phyloP scores from a whole-genome alignment of 805 yeast species.

The Teunomyces barrocoloradensis region DNA sequence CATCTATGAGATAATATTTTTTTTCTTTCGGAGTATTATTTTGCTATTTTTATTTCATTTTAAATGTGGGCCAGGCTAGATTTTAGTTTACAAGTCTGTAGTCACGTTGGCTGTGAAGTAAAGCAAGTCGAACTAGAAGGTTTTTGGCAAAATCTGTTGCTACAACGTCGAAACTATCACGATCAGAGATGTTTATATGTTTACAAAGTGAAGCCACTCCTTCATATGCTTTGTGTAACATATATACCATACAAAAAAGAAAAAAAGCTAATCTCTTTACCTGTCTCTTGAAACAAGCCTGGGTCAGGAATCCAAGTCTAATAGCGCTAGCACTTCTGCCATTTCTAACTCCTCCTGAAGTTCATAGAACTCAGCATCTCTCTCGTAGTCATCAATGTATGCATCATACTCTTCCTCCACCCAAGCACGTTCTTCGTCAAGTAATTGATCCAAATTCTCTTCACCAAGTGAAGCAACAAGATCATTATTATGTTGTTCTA shows the following conservation, averaged over 20 bases:
- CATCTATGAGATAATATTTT: background rate
- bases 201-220: too few relatives aligned
- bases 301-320: background rate
- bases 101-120: too few relatives aligned
- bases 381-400: conserved; percentile 9
- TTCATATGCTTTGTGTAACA: background rate
- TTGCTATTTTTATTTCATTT: background rate
- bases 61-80: background rate
- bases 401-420: conserved; percentile 11
- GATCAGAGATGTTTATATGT: too few relatives aligned
- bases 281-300: background rate
- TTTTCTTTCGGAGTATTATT: background rate
- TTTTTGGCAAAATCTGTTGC: too few relatives aligned
- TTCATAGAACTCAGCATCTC: conserved; percentile 19
- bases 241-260: background rate
- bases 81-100: too few relatives aligned
- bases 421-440: conserved; percentile 21
- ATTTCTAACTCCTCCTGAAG: conserved; percentile 13
- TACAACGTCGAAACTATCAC: too few relatives aligned
- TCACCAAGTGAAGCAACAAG: conserved; percentile 11
- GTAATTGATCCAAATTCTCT: conserved; percentile 17
- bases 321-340: conserved; percentile 10
- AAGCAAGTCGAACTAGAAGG: too few relatives aligned
- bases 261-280: background rate
- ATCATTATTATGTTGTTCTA: conserved; percentile 9